A percentile compares a stretch with the other conserved stretches of the same genome.
phyloP scores from a whole-genome alignment of 169 alveolate species.

The Plasmodium gallinaceum region DNA sequence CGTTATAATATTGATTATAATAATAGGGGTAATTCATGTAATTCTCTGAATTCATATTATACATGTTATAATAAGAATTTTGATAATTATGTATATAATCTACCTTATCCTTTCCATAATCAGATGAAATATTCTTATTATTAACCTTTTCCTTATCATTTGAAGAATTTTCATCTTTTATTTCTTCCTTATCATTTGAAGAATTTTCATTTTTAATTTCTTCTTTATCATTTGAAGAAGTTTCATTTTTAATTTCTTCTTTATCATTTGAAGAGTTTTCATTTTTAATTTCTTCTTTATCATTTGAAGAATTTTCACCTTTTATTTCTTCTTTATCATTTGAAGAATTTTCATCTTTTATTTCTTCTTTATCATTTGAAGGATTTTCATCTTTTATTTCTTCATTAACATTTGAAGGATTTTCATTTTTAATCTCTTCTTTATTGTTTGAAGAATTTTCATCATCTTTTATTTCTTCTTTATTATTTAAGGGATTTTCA shows the following conservation, averaged over 20 bases:
- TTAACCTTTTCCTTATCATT: background rate
- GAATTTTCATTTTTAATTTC: background rate
- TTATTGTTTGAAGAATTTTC: background rate
- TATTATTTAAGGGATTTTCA: background rate
- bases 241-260: background rate
- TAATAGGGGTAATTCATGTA: slow-evolving; percentile 15
- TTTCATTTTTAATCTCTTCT: background rate
- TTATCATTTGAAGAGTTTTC: background rate
- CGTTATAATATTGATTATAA: slow-evolving; percentile 13
- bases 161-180: background rate
- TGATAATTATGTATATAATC: background rate
- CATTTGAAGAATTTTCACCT: background rate
- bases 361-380: background rate
- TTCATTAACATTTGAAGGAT: background rate
- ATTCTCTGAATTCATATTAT: background rate
- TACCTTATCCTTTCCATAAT: background rate
- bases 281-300: background rate
- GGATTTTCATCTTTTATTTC: background rate
- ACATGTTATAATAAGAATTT: background rate
- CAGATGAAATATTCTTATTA: background rate
- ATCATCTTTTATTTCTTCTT: background rate
- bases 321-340: slow-evolving; percentile 2
- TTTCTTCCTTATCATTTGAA: background rate
- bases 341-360: background rate
- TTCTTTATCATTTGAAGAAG: background rate